phyloP scores from a whole-genome alignment of 176 grass and related monocot species.

The Canna indica region DNA sequence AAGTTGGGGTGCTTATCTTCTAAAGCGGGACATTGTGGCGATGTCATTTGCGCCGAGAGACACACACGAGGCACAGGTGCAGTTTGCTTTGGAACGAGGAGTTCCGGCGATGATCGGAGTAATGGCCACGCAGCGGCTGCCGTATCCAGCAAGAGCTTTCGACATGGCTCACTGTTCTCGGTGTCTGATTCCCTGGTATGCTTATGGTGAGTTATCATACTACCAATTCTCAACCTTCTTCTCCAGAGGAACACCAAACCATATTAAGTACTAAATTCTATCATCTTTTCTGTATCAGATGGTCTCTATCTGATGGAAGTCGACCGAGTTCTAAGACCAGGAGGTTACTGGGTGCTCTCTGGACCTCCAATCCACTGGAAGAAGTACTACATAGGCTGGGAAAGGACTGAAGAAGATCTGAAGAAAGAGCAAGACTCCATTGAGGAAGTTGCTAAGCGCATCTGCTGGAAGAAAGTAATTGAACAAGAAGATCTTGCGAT shows the following conservation, averaged over 20 bases:
- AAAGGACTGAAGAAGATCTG: constrained; percentile 66
- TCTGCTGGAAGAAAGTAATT: constrained; percentile 83
- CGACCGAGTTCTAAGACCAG: constrained; percentile 82
- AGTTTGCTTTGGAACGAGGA: constrained; percentile 86
- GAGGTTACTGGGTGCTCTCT: constrained; percentile 85
- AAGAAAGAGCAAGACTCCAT: constrained; percentile 83
- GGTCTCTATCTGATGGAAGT: constrained; percentile 80
- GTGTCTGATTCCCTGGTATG: constrained; percentile 80
- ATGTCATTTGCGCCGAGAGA: constrained; percentile 95
- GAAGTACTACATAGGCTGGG: constrained; percentile 65
- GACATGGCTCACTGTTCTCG: constrained; percentile 93
- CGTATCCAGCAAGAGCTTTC: constrained; percentile 91
- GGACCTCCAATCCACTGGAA: constrained; percentile 94
- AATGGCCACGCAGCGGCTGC: constrained; percentile 66
- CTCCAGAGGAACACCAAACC: too few species aligned
- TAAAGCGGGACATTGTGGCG: constrained; percentile 70
- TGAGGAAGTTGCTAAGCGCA: constrained; percentile 54
- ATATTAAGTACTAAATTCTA: not conserved
- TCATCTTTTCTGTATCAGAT: constrained; percentile 39
- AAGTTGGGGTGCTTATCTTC: constrained; percentile 87
- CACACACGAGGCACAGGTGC: constrained; percentile 89
- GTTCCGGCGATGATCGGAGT: constrained; percentile 91
- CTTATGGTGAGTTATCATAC: constrained; percentile 38
- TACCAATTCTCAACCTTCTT: not conserved
- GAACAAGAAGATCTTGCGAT: constrained; percentile 75